A percentile compares a stretch with the other conserved stretches of the same genome.
phyloP scores from a whole-genome alignment of 257 asterid species.

The Primulina eburnea region DNA sequence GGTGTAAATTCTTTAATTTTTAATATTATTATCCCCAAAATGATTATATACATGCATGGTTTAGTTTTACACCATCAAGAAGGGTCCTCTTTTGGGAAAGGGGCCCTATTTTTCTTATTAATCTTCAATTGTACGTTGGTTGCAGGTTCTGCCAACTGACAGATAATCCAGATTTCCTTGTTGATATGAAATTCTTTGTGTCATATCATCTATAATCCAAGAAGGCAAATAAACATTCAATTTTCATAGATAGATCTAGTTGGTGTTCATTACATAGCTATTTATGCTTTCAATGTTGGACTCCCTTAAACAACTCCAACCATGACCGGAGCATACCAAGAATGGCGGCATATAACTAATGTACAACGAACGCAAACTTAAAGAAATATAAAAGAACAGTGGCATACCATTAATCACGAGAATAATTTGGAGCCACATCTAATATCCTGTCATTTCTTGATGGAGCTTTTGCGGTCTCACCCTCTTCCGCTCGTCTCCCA shows the following conservation, averaged over 20 bases:
- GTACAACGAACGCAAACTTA: neutral
- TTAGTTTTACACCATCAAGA: no score
- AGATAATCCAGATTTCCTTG: neutral
- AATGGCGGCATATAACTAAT: neutral
- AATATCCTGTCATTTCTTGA: conserved; percentile 80
- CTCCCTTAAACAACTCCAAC: neutral
- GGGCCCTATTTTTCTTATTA: no score
- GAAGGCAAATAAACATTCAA: neutral
- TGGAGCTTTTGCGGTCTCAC: conserved; percentile 43
- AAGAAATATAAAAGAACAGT: neutral
- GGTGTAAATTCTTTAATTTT: neutral
- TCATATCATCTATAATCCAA: neutral
- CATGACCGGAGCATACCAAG: neutral
- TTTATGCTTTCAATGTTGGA: neutral
- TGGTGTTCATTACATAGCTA: neutral
- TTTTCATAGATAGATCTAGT: neutral
- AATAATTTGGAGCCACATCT: conserved; percentile 89
- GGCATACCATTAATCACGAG: conserved; percentile 42
- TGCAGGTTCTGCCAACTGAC: neutral
- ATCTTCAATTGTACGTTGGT: neutral
- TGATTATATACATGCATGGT: no score
- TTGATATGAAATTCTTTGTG: neutral
- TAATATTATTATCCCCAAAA: no score
- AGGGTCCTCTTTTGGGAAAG: no score
- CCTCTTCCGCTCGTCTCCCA: conserved; percentile 58